Evolutionary conservation across 2,329 filamentous ascomycete species (phyloP).

Genomic region (Hortaea werneckii): DNA sequence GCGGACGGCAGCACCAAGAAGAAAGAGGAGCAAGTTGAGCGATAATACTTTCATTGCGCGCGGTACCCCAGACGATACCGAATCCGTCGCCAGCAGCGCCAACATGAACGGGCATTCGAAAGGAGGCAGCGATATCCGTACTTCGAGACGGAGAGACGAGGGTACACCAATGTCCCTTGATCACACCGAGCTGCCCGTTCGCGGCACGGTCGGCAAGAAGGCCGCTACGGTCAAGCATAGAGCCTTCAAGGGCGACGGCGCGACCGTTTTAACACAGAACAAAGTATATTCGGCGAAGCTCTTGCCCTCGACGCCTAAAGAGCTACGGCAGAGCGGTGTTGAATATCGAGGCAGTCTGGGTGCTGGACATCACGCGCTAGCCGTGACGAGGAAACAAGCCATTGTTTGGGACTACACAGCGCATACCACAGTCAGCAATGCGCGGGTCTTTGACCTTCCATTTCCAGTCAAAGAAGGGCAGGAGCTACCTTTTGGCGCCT

Average conservation of each 20-base stretch:
- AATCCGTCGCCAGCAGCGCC: neutral
- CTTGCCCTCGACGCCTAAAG: conserved; percentile 70
- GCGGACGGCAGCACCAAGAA: conserved; percentile 31
- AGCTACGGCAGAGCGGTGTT: conserved; percentile 52
- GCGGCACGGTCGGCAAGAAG: conserved; percentile 16
- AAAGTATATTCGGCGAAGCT: conserved; percentile 78
- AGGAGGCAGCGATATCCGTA: neutral
- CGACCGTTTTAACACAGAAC: conserved; percentile 56
- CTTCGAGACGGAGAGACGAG: neutral
- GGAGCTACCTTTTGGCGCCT: conserved; percentile 68
- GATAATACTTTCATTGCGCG: conserved; percentile 29
- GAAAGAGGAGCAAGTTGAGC: conserved; percentile 39
- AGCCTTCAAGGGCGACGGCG: conserved; percentile 20
- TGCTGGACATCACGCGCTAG: conserved; percentile 45
- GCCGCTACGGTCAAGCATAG: conserved; percentile 13
- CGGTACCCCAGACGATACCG: conserved; percentile 7
- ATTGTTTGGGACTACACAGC: conserved; percentile 80
- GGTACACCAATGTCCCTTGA: conserved; percentile 1
- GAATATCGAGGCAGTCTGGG: conserved; percentile 39
- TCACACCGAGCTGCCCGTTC: conserved; percentile 13
- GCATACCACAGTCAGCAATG: conserved; percentile 56
- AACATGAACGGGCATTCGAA: conserved; percentile 13
- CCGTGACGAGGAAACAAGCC: conserved; percentile 70
- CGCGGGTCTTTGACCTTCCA: conserved; percentile 70
- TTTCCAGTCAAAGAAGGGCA: conserved; percentile 59